Conservation (phyloP, 257 asterid genomes). For the Datura wrightii region DNA sequence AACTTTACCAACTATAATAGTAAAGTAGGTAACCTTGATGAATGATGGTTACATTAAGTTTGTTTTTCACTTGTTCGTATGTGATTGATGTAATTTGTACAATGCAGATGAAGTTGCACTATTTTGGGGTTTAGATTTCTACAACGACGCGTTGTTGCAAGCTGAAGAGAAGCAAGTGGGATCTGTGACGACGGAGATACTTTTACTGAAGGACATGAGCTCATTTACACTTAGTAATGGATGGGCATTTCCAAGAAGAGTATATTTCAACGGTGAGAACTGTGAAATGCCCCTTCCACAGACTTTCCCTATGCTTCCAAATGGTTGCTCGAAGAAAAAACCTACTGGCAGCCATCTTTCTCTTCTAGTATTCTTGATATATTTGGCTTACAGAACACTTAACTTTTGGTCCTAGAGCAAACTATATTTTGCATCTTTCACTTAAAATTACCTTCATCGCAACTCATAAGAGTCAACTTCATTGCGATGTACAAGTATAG, state of each 20-base stretch:
- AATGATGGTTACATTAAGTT: neutral
- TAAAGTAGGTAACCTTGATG: no score
- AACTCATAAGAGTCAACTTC: neutral
- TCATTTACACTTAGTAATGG: constrained; percentile 68
- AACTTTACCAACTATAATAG: neutral
- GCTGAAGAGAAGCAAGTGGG: constrained; percentile 50
- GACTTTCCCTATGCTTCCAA: constrained; percentile 65
- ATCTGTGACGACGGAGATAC: constrained; percentile 67
- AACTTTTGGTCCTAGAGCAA: constrained; percentile 10
- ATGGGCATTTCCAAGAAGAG: constrained; percentile 74
- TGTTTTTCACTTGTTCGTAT: neutral
- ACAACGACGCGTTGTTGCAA: constrained; percentile 52
- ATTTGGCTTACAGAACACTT: constrained; percentile 36
- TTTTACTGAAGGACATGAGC: constrained; percentile 53
- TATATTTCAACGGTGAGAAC: constrained; percentile 74
- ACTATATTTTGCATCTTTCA: neutral
- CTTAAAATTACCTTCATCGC: neutral
- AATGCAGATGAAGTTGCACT: constrained; percentile 71
- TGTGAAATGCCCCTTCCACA: constrained; percentile 79
- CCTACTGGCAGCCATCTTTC: neutral
- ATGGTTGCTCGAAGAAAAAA: constrained; percentile 39
- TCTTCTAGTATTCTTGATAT: constrained; percentile 34
- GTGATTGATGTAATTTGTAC: neutral
- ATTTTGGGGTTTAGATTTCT: constrained; percentile 64
- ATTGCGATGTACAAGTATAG: neutral